These are phyloP conservation scores for Leccinum rimulosum DNA, from an alignment of 768 basidiomycete species.

Conservation along the genomic window DNA sequence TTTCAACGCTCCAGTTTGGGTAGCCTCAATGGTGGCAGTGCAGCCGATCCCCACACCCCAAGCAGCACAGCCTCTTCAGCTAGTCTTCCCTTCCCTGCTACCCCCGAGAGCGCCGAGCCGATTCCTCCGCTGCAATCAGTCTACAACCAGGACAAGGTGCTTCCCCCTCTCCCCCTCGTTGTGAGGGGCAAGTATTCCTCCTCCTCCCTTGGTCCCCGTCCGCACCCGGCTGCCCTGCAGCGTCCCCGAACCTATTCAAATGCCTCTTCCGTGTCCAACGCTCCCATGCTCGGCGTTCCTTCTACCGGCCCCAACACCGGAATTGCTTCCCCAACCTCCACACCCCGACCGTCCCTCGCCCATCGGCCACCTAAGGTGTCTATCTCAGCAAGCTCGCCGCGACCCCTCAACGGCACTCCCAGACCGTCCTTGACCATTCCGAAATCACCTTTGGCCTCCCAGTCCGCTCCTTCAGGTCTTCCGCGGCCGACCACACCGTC, in stretches of 20 bases:
- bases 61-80: conserved; percentile 32
- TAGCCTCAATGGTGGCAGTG: conserved; percentile 20
- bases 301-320: conserved; percentile 7
- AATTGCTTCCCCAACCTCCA: conserved; percentile 11
- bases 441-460: conserved; percentile 19
- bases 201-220: conserved; percentile 13
- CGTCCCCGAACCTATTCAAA: conserved; percentile 37
- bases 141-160: conserved; percentile 29
- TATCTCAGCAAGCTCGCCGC: conserved; percentile 10
- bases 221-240: conserved; percentile 8
- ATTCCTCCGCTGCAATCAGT: conserved; percentile 3
- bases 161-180: conserved; percentile 30
- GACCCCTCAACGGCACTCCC: conserved; percentile 17
- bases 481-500: conserved; percentile 23
- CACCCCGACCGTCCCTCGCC: conserved; percentile 10
- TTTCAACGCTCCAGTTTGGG: conserved; percentile 27
- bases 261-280: conserved; percentile 25
- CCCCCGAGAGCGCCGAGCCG: conserved; percentile 25
- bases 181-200: conserved; percentile 23
- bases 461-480: conserved; percentile 15
- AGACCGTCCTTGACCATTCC: conserved; percentile 29
- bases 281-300: conserved; percentile 14
- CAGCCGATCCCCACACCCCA: conserved; percentile 26
- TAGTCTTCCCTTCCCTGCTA: conserved; percentile 31
- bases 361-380: conserved; percentile 8